Base-by-base conservation (phyloP, 2,329 filamentous ascomycete species). In the Alternaria panax region DNA sequence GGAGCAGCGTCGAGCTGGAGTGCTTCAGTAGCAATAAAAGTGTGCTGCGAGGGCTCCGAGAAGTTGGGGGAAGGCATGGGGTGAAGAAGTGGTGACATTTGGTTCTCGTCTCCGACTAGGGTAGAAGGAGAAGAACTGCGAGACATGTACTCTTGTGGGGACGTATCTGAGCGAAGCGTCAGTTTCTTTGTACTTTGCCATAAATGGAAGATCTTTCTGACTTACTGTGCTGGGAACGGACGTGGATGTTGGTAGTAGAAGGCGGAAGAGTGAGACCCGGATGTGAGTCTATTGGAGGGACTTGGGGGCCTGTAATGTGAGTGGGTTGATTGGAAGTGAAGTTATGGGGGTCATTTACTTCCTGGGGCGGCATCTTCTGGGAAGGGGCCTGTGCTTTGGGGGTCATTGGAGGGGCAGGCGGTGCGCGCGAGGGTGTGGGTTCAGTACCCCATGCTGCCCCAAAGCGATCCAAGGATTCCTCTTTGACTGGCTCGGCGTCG, bases 391-490 rank as follows among this genome's bases (percentile, higher is more conserved):
- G 43, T 16, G 34, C 27, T 38, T 52, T 36, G 16, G 42, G 34
- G 11, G 38, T 11, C 25, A 47, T 51, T 41, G 22, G 18, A 34
- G 46, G 43, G 32, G 20, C 30, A 14, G 5, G 30, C 27, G 27
- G 34, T 50, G 45, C 20, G 22, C 34, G 36, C 38, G 34, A 51
- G 3, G 25, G 32, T 16, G n/a, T n/a, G 38, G 43, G 22, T 30
- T 62, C 32, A 65, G 55, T 38, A 48, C 52, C 57, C 30, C 55
- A 48, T 41, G 57, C 65, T 43, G 38, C 24, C 38, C 43, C 60
- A 38, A 24, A 36, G n/a, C 41, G 32, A 22, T 30, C 40, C 32
- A 51, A 51, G 24, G 16, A 52, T 45, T 22, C 25, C 28, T 51
- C 38, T 24, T 46, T 20, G 28, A 16, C 28, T 40, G 43, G 54